Evolutionary conservation across 331 rosid genomes (phyloP), one percentile per base, ranked within the genome.

Genomic region (Pyrus hybrid): DNA sequence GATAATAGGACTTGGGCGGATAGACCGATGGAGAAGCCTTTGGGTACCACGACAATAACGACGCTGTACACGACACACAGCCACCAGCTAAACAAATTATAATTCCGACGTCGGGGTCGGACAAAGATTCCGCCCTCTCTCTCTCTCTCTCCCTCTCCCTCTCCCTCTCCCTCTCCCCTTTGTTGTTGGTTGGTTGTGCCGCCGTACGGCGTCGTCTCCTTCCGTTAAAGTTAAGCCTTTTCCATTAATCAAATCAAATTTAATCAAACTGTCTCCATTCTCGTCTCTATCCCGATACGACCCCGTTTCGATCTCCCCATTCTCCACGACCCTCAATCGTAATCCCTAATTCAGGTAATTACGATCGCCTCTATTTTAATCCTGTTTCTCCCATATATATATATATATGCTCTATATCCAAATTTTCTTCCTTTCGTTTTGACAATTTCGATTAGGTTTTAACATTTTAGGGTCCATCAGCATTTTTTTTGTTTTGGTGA

Each of bases 301-400:
- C 83, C 37, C 62, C 47, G 63, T 78, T 56, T 73, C 41, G 21
- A 62, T 74, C 72, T 11, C 74, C 70, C 69, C 60, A 62, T 74
- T 47, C 63, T 63, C 62, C 14, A 14, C 43, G 61, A 73, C n/a
- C 35, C 58, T 0, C 68, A 45, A 18, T 68, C 61, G 45, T 35
- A 35, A 45, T 45, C 75, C 62, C 67, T 70, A 25, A 73, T 28
- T 63, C 74, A 35, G 79, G 84, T 80, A 80, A 28, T 69, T 80
- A 73, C 21, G 13, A 41, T 41, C 13, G 13, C 1, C 13, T 41
- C 47, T 11, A 41, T 41, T 41, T 41, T 4, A 41, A 41, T 41
- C 47, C 13, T 0, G 12, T 41, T 41, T 41, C 47, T 11, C 47
- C 47, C 47, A 35, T 35, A 35, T 35, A 35, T 11, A 9, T 37